phyloP scores from a whole-genome alignment of 164 flowering plant species.

The Magnolia kwangsiensis region DNA sequence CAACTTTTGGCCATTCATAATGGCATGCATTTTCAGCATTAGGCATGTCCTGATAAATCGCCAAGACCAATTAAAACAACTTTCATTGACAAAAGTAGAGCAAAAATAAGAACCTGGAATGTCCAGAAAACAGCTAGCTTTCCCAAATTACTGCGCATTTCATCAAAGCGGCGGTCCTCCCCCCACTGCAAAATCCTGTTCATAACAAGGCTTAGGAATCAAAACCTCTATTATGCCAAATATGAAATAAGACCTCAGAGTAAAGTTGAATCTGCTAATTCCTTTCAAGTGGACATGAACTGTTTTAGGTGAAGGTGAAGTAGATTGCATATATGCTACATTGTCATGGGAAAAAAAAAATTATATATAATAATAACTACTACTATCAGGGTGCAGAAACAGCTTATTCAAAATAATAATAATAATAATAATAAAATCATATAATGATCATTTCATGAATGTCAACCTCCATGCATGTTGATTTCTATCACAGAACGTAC shows the following conservation, averaged over 20 bases:
- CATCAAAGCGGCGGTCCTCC: conserved; percentile 92
- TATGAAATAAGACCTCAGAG: not conserved
- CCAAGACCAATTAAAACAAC: conserved; percentile 1
- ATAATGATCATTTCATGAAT: too few species aligned
- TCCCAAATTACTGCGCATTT: conserved; percentile 77
- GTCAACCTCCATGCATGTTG: too few species aligned
- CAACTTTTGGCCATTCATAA: not conserved
- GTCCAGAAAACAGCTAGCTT: conserved; percentile 83
- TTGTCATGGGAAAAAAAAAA: too few species aligned
- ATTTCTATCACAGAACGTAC: too few species aligned
- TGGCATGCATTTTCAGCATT: not conserved
- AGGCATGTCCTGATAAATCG: not conserved
- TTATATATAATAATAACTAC: too few species aligned
- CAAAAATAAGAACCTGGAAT: conserved; percentile 61
- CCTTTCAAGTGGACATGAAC: not conserved
- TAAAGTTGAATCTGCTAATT: too few species aligned
- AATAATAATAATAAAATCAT: too few species aligned
- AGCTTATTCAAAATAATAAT: too few species aligned
- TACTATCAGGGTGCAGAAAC: too few species aligned
- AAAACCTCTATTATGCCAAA: not conserved
- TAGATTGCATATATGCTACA: conserved; percentile 1
- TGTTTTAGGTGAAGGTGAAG: not conserved
- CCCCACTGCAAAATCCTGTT: conserved; percentile 94
- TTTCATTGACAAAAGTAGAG: not conserved
- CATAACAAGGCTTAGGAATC: not conserved